Evolutionary conservation across 1,139 yeast genomes (phyloP), one percentile per base, ranked within the genome.

Genomic region (Debaryomyces subglobosus): DNA sequence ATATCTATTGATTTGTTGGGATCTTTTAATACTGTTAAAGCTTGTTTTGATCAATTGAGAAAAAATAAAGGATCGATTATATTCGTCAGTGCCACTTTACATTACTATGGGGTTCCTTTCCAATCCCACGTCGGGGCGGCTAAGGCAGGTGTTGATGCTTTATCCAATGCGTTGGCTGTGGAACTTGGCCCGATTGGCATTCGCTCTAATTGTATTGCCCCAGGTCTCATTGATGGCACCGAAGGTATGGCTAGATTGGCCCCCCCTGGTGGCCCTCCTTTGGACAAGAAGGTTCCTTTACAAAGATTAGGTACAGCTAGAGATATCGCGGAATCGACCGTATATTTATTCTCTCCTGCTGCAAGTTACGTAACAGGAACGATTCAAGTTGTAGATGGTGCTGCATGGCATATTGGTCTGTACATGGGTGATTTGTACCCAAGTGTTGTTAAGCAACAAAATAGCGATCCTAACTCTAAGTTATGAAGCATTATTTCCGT

Each of bases 61-160:
- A 74, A 80, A 63, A 81, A 81, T 59, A 84, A 84, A 65, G 98
- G 98, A 30, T 67, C 82, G 2, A 77, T 89, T 25, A 57, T 92
- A n/a, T 90, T 92, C 58, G 88, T 92, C n/a, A 82, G 92, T 49
- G 96, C 98, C 1, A 91, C 97, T 0, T 77, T 92, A 49, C 97
- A 92, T 65, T 89, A 89, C 67, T 81, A 85, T 59, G 98, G 97
- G n/a, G 82, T 88, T 5, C 96, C 97, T 7, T 82, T 87, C 71
- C 98, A 92, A 69, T 60, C 82, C 2, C 98, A 92, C 59, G 97
- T 90, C 2, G 87, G 94, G 3, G 97, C 98, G 0, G 98, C 98
- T 6, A 92, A 92, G 69, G 97, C 98, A 0, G 98, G 97, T 30
- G 81, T 92, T 37, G 98, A 92, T 64, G 96, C 97, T 0, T 72